These are phyloP conservation scores for Gentiana macrophylla DNA, from an alignment of 257 asterid genomes.

Conservation along the genomic window DNA sequence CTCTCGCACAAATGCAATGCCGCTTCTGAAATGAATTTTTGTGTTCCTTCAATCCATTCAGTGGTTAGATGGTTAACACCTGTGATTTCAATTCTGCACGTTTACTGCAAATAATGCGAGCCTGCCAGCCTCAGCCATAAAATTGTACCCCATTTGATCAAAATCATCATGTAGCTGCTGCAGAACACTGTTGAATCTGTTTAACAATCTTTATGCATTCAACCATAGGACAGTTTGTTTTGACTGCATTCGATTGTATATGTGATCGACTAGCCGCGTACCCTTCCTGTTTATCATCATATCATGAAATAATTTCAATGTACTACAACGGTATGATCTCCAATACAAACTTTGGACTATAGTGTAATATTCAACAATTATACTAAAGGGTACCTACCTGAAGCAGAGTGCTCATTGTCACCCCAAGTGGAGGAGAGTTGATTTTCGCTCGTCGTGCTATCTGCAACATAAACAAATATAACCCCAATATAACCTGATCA, in stretches of 20 bases:
- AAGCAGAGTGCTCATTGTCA: conserved; percentile 37
- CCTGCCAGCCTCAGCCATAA: too few relatives aligned
- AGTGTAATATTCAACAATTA: not conserved
- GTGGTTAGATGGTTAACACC: too few relatives aligned
- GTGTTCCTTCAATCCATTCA: too few relatives aligned
- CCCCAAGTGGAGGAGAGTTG: conserved; percentile 47
- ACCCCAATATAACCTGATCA: not conserved
- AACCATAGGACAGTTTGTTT: conserved; percentile 71
- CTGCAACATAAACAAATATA: conserved; percentile 26
- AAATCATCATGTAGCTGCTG: not conserved
- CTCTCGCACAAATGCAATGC: too few relatives aligned
- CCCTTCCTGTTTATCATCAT: conserved; percentile 42
- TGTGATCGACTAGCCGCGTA: conserved; percentile 70
- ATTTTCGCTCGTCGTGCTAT: conserved; percentile 77
- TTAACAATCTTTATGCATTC: conserved; percentile 56
- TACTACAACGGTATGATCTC: not conserved
- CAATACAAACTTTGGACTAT: too few relatives aligned
- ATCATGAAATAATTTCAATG: not conserved
- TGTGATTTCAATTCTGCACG: too few relatives aligned
- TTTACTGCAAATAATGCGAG: too few relatives aligned
- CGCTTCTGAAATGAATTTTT: too few relatives aligned
- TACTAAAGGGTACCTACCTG: conserved; percentile 30
- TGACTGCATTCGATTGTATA: conserved; percentile 62
- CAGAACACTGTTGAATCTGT: conserved; percentile 33
- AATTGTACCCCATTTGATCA: too few relatives aligned